Conservation (phyloP, 257 asterid genomes). For the Solanum chilense region DNA sequence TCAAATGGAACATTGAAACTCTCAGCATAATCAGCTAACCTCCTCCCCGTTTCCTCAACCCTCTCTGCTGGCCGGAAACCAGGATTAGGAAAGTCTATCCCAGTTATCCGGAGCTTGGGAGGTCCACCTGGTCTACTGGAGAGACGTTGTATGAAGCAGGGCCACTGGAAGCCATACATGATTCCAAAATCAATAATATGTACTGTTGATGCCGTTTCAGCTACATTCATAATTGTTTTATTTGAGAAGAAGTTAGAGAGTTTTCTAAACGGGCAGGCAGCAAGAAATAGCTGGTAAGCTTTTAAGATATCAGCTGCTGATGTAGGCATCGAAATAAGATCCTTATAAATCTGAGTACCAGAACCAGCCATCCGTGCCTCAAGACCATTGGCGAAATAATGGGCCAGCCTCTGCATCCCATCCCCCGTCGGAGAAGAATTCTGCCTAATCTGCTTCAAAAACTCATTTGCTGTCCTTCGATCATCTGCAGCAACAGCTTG, state of each 20-base stretch:
- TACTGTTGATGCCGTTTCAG: constrained; percentile 15
- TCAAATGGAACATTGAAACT: constrained; percentile 29
- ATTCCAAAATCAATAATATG: constrained; percentile 40
- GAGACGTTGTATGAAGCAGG: constrained; percentile 31
- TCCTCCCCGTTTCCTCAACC: constrained; percentile 35
- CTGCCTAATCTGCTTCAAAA: constrained; percentile 53
- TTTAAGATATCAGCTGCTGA: constrained; percentile 28
- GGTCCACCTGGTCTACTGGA: constrained; percentile 27
- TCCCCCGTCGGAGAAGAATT: constrained; percentile 34
- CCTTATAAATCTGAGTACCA: constrained; percentile 28
- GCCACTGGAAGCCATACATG: constrained; percentile 42
- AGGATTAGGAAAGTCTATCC: constrained; percentile 33
- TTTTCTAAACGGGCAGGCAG: constrained; percentile 34
- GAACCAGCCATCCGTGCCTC: constrained; percentile 42
- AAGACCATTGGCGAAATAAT: constrained; percentile 28
- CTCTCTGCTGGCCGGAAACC: constrained; percentile 33
- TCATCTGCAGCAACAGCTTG: constrained; percentile 78
- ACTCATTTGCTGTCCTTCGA: constrained; percentile 46
- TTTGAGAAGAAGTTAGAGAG: constrained; percentile 26
- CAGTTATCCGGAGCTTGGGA: constrained; percentile 36
- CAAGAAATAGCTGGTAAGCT: constrained; percentile 36
- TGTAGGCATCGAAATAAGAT: constrained; percentile 14
- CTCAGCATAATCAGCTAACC: constrained; percentile 30
- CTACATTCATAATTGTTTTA: constrained; percentile 18
- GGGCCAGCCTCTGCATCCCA: constrained; percentile 33